Evolutionary conservation across 306 rosid genomes (phyloP).

Genomic region (Acacia confusa): DNA sequence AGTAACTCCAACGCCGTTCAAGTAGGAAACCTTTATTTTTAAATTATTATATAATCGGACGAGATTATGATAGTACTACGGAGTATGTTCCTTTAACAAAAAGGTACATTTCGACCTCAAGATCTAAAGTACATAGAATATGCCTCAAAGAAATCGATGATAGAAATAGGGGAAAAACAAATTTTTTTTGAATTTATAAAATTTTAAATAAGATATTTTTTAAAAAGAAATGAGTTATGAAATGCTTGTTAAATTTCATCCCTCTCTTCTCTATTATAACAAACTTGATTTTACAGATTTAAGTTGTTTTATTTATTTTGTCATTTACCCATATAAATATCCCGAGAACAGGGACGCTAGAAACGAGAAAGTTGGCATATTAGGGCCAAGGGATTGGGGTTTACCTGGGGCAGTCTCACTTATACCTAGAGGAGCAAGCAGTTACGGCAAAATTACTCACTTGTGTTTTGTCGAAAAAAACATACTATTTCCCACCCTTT

Average conservation of each 20-base stretch:
- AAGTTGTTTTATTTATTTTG: too few species aligned
- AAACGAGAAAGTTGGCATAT: not conserved
- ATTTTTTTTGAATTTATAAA: too few species aligned
- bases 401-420: not conserved
- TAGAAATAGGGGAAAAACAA: too few species aligned
- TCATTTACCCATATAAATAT: not conserved
- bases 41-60: not conserved
- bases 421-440: not conserved
- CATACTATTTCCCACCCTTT: too few species aligned
- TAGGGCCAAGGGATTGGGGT: not conserved
- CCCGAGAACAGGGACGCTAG: slow-evolving; percentile 1
- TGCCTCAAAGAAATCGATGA: slow-evolving; percentile 14
- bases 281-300: too few species aligned
- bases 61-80: not conserved
- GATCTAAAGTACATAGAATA: slow-evolving; percentile 29
- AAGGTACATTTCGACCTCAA: slow-evolving; percentile 20
- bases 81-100: slow-evolving; percentile 33
- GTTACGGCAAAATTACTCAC: not conserved
- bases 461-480: not conserved
- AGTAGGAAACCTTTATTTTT: not conserved
- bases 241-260: too few species aligned
- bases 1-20: not conserved
- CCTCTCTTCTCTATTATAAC: too few species aligned
- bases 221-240: too few species aligned
- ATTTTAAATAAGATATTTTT: too few species aligned